phyloP scores from a whole-genome alignment of 805 yeast species.

The Kuraishia capsulata region DNA sequence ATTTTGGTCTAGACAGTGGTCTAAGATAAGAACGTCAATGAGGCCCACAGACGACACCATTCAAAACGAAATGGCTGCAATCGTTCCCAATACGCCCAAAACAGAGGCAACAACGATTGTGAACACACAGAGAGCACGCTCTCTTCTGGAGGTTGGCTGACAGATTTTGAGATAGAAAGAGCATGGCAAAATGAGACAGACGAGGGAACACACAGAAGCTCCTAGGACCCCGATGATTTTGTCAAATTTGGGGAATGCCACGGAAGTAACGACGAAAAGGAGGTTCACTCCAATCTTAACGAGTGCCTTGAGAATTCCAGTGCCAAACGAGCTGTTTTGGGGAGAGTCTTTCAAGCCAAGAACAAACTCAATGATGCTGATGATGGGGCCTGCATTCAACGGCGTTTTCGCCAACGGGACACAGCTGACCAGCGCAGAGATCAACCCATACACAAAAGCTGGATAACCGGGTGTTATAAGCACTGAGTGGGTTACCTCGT shows the following conservation, averaged over 20 bases:
- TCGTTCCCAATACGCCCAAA: slow-evolving; percentile 53
- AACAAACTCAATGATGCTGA: slow-evolving; percentile 58
- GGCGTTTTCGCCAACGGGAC: slow-evolving; percentile 87
- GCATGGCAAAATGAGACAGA: slow-evolving; percentile 76
- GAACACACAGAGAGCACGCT: slow-evolving; percentile 30
- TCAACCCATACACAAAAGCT: slow-evolving; percentile 38
- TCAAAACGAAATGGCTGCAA: slow-evolving; percentile 32
- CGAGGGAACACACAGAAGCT: slow-evolving; percentile 69
- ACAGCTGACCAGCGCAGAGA: slow-evolving; percentile 63
- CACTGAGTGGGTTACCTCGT: slow-evolving; percentile 72
- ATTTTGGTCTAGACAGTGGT: too few species aligned
- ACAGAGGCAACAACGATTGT: slow-evolving; percentile 38
- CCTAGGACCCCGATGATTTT: slow-evolving; percentile 78
- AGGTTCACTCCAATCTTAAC: slow-evolving; percentile 49
- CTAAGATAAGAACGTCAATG: background rate
- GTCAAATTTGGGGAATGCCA: slow-evolving; percentile 77
- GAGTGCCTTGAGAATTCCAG: slow-evolving; percentile 6
- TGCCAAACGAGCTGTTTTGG: background rate
- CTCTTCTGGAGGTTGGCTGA: slow-evolving; percentile 33
- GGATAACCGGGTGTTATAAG: slow-evolving; percentile 65
- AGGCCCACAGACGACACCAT: background rate
- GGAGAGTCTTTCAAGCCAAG: slow-evolving; percentile 12
- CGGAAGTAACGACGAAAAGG: slow-evolving; percentile 55
- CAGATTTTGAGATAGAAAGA: slow-evolving; percentile 64
- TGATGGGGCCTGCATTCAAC: slow-evolving; percentile 76